Evolutionary conservation across 768 basidiomycete genomes (phyloP).

Genomic region (Amanita muscaria): DNA sequence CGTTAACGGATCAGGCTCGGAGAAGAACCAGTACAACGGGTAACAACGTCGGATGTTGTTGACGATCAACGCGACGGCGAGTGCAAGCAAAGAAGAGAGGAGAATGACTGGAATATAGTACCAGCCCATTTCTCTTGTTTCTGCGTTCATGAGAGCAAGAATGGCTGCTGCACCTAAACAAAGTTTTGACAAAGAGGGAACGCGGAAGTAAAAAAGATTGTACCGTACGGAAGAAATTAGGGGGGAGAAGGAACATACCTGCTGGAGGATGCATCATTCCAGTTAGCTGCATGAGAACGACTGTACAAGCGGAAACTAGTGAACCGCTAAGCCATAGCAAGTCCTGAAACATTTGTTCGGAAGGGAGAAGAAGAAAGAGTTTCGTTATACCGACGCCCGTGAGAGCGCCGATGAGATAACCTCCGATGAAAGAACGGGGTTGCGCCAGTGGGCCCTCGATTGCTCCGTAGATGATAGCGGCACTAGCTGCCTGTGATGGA

Average conservation of each 20-base stretch:
- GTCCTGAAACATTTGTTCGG: conserved; percentile 29
- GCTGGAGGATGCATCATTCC: conserved; percentile 47
- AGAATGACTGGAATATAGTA: conserved; percentile 45
- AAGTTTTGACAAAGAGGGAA: background rate
- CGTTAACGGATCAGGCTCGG: no score
- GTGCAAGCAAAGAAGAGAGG: conserved; percentile 34
- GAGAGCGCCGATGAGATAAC: conserved; percentile 43
- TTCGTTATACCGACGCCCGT: conserved; percentile 45
- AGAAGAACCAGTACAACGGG: conserved; percentile 39
- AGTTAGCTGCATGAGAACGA: conserved; percentile 46
- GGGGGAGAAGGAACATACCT: no score
- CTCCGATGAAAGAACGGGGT: conserved; percentile 40
- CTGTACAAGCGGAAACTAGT: conserved; percentile 31
- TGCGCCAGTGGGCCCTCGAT: conserved; percentile 23
- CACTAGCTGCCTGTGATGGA: conserved; percentile 40
- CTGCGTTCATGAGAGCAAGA: conserved; percentile 33
- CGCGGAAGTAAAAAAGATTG: no score
- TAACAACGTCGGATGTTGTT: conserved; percentile 46
- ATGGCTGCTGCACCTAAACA: conserved; percentile 44
- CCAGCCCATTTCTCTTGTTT: conserved; percentile 39
- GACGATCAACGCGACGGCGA: conserved; percentile 35
- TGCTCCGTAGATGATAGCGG: conserved; percentile 20
- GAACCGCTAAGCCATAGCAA: conserved; percentile 42
- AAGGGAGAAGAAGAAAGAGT: conserved; percentile 36
- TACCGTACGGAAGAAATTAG: no score